A percentile compares a stretch with the other conserved stretches of the same genome.
These are phyloP conservation scores for Nicotiana paniculata DNA, from an alignment of 257 asterid genomes.

Conservation along the genomic window DNA sequence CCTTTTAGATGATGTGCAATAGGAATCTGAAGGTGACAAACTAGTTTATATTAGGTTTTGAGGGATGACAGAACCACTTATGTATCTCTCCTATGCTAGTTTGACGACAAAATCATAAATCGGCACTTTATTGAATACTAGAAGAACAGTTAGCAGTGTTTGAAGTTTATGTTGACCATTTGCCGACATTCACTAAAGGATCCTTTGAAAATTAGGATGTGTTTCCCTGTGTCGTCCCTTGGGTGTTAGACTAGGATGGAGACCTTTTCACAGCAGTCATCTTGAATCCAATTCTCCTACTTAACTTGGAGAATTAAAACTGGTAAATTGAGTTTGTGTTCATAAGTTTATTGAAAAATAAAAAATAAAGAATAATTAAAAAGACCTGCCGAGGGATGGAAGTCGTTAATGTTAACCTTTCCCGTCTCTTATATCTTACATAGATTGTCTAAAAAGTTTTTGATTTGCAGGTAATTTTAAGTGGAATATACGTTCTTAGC, in stretches of 20 bases:
- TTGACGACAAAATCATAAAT: not conserved
- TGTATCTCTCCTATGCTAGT: not conserved
- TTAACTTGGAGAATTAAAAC: not conserved
- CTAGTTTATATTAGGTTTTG: not conserved
- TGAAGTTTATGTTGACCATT: not conserved
- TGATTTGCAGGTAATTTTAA: conserved; percentile 27
- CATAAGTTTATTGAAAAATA: not conserved
- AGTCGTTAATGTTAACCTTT: not conserved
- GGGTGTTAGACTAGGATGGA: not conserved
- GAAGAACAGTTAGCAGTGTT: not conserved
- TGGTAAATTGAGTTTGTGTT: not conserved
- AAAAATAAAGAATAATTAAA: no score
- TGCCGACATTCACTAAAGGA: not conserved
- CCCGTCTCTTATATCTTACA: not conserved
- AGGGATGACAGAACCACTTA: not conserved
- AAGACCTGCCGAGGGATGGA: not conserved
- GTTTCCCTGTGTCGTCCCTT: not conserved
- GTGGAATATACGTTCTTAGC: conserved; percentile 42
- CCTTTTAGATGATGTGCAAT: not conserved
- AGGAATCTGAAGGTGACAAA: not conserved
- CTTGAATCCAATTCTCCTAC: not conserved
- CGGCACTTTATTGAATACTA: not conserved
- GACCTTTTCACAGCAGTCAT: not conserved
- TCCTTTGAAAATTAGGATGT: not conserved
- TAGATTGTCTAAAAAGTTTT: not conserved